Base-by-base conservation (phyloP, 345 rosid species). In the Microcos paniculata region DNA sequence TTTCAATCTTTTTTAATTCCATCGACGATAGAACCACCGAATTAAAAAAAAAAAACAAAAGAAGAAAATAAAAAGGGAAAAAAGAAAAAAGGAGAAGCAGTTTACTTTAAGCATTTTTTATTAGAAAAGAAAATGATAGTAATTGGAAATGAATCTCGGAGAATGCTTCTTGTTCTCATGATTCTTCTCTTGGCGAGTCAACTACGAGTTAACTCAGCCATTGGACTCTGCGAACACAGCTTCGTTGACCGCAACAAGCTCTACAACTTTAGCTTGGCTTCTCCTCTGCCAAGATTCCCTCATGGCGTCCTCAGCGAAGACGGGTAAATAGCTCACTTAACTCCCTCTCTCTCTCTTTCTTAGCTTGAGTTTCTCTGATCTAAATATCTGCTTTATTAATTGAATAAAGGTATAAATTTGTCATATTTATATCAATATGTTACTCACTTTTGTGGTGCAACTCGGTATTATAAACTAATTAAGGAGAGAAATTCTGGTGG, bases 181-280 rank as follows among this genome's bases (percentile, higher is more conserved):
- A 52, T 79, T 65, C 70, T 85, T 58, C 71, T 84, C 63, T 38
- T 80, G 63, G 43, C 80, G 66, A 59, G 75, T 79, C 49, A 79
- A 57, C 62, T 65, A 76, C 80, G 80, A 75, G 85, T 69, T 68
- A 48, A 76, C 82, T 85, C 91, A 31, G 40, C 9, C 14, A 12
- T 35, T 30, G 82, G 82, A 10, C 80, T 80, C 38, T 96, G 99
- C 68, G 87, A 94, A 66, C 78, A 85, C 82, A 87, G 97, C 76
- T 88, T 87, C 83, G 9, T 40, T 58, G 85, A 84, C 74, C 69
- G 88, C 62, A 62, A 80, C 67, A 90, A 83, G 72, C 82, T 87
- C 74, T 92, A 87, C 59, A 79, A 81, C 85, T 96, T 90, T 84
- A 91, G 84, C 85, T 83, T 96, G 88, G 83, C 88, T 12, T 86